A percentile compares a stretch with the other conserved stretches of the same genome.
Evolutionary conservation across 139 green algal species (phyloP).

Genomic region (Chlorella sp.): DNA sequence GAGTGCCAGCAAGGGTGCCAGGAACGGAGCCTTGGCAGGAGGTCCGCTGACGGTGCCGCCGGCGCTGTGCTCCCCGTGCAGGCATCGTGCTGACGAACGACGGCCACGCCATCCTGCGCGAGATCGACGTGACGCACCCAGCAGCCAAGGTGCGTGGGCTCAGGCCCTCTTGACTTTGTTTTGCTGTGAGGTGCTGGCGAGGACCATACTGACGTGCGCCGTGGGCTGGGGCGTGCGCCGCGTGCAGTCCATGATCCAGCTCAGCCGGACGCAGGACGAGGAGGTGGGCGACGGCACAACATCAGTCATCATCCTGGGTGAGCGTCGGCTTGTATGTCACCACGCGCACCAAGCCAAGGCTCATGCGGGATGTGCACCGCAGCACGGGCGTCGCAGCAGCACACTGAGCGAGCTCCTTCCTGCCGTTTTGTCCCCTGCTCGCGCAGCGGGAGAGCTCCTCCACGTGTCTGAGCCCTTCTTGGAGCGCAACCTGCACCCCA

Average conservation of each 20-base stretch:
- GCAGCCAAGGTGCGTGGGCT: constrained; percentile 91
- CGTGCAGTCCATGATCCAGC: constrained; percentile 93
- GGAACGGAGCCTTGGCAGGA: too few relatives aligned
- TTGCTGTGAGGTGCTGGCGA: too few relatives aligned
- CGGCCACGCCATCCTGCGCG: constrained; percentile 95
- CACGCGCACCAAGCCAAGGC: too few relatives aligned
- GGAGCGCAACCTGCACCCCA: constrained; percentile 93
- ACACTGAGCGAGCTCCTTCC: background rate
- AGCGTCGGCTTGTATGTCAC: too few relatives aligned
- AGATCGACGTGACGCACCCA: constrained; percentile 97
- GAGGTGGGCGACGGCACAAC: constrained; percentile 99
- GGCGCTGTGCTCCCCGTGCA: too few relatives aligned
- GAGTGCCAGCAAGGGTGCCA: too few relatives aligned
- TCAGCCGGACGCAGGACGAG: constrained; percentile 95
- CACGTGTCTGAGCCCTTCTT: constrained; percentile 88
- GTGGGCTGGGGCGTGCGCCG: too few relatives aligned
- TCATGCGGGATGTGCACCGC: too few relatives aligned
- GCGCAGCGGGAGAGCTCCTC: constrained; percentile 92
- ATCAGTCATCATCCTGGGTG: constrained; percentile 95
- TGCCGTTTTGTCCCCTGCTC: background rate
- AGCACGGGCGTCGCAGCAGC: background rate
- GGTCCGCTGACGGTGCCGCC: too few relatives aligned
- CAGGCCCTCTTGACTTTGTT: too few relatives aligned
- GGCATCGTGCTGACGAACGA: constrained; percentile 99
- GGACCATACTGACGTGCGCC: too few relatives aligned